Percentiles rank a stretch among this genome's conserved stretches.
phyloP scores from a whole-genome alignment of 352 stramenopile genomes.

The Pythium utonaiense region DNA sequence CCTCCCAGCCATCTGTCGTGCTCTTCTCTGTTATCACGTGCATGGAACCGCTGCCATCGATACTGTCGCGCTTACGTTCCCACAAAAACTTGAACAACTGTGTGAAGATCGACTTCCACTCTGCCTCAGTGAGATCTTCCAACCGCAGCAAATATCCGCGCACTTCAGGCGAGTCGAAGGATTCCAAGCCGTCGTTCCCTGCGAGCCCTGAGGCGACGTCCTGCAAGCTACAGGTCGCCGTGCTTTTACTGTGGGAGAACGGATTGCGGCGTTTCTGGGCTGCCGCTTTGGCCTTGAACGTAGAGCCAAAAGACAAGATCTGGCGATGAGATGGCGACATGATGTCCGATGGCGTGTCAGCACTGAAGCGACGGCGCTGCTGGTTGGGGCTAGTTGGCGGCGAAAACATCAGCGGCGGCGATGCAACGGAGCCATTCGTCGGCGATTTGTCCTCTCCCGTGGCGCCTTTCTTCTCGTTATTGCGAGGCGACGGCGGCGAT shows the following conservation, averaged over 20 bases:
- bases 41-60: not conserved
- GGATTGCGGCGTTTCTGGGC: conserved; percentile 10
- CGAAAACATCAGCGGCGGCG: conserved; percentile 17
- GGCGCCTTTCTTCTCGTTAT: not conserved
- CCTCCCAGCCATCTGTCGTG: conserved; percentile 16
- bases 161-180: conserved; percentile 24
- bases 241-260: conserved; percentile 7
- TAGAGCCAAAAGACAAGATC: conserved; percentile 21
- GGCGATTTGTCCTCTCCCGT: conserved; percentile 2
- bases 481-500: conserved; percentile 11
- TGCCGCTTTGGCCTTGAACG: conserved; percentile 16
- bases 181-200: not conserved
- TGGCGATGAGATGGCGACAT: conserved; percentile 17
- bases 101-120: conserved; percentile 75
- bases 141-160: conserved; percentile 64
- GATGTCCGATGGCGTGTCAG: conserved; percentile 3
- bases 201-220: conserved; percentile 11
- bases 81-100: conserved; percentile 59
- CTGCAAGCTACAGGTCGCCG: conserved; percentile 1
- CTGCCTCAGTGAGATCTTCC: conserved; percentile 54
- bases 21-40: conserved; percentile 6
- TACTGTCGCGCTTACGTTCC: conserved; percentile 2
- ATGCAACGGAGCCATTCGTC: not conserved
- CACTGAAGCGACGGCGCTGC: conserved; percentile 19
- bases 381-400: conserved; percentile 11